A percentile compares a stretch with the other conserved stretches of the same genome.
These are phyloP conservation scores for Carex arenaria DNA, from an alignment of 202 grass and related monocot species.

Conservation along the genomic window DNA sequence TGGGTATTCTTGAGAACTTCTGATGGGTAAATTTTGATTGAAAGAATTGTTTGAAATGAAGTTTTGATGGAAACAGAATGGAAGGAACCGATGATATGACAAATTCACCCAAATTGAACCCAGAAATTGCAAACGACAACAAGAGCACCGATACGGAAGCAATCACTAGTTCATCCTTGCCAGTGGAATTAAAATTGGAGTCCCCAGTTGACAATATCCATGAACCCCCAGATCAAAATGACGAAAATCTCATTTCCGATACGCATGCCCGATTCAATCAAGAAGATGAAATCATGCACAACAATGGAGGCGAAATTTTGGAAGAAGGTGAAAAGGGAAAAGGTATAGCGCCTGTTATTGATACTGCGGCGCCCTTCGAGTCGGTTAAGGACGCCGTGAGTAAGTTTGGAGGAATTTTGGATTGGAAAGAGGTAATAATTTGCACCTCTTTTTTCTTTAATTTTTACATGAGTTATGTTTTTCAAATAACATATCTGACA, in stretches of 20 bases:
- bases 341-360: constrained; percentile 43
- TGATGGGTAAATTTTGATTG: not conserved
- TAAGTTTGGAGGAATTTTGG: constrained; percentile 80
- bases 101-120: not conserved
- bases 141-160: not conserved
- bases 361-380: constrained; percentile 67
- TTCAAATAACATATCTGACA: not conserved
- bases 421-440: constrained; percentile 72
- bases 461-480: not conserved
- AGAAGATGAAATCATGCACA: constrained; percentile 5
- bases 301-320: constrained; percentile 30
- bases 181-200: not conserved
- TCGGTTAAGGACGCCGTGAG: constrained; percentile 82
- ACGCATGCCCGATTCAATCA: constrained; percentile 9
- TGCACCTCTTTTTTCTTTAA: not conserved
- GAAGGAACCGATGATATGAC: not conserved
- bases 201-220: constrained; percentile 27
- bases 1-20: not conserved
- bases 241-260: constrained; percentile 8
- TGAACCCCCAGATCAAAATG: not conserved
- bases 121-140: not conserved
- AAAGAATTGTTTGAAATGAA: not conserved
- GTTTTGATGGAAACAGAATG: constrained; percentile 23
- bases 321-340: constrained; percentile 41
- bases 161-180: not conserved